These are phyloP conservation scores for Solanum hybrid DNA, from an alignment of 305 asterid genomes.

Conservation along the genomic window DNA sequence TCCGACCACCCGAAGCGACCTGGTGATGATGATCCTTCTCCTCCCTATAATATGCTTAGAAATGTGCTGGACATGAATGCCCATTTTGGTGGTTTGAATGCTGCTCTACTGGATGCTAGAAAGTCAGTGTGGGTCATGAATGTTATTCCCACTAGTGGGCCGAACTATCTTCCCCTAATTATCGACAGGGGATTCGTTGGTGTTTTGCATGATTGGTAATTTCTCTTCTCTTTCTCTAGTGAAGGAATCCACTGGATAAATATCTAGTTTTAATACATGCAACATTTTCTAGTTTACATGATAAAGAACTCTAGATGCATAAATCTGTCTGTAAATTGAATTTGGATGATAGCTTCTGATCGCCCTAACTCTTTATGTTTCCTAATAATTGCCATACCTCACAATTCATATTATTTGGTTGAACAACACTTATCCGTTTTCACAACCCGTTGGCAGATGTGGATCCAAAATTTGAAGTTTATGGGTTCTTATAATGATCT, in stretches of 20 bases:
- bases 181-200: constrained; percentile 86
- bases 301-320: too few species aligned
- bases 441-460: neutral
- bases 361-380: neutral
- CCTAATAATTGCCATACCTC: neutral
- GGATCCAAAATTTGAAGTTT: neutral
- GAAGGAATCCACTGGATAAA: neutral
- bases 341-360: neutral
- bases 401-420: neutral
- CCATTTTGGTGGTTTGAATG: constrained; percentile 82
- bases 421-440: neutral
- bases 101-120: constrained; percentile 70
- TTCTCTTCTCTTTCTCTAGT: constrained; percentile 11
- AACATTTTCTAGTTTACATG: neutral
- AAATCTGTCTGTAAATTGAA: too few species aligned
- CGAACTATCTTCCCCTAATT: constrained; percentile 68
- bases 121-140: constrained; percentile 99
- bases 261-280: neutral
- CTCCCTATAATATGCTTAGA: constrained; percentile 98
- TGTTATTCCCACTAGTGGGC: constrained; percentile 71
- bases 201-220: constrained; percentile 88
- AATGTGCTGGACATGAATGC: constrained; percentile 98
- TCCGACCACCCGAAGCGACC: constrained; percentile 99
- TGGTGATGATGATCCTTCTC: constrained; percentile 97
- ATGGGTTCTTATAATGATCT: neutral